Base-by-base conservation (phyloP, 192 early-diverging fungal genomes). In the Gamsiella multidivaricata region DNA sequence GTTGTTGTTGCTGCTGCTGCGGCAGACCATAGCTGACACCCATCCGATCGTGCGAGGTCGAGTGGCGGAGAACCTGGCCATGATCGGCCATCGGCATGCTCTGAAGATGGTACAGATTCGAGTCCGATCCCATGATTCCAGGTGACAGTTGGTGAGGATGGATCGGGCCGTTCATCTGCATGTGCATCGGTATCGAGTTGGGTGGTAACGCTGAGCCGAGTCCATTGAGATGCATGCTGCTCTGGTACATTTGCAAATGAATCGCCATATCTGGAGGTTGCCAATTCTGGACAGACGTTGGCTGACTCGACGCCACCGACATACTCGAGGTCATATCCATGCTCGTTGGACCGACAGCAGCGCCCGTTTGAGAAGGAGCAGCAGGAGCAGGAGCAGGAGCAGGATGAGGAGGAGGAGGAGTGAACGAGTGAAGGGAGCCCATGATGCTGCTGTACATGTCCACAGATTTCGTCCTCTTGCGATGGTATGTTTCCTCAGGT, bases 241-340 rank as follows among this genome's bases (percentile, higher is more conserved):
- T 78, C n/a, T 78, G 74, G 18, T 52, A 78, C 46, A 69, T 53
- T 22, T 78, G 74, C 17, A 78, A 26, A 23, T 69, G 74, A 3
- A 78, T 36, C 14, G 74, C 66, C 74, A 78, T 69, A 20, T 78
- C 74, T 78, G 74, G 74, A 4, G 74, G 74, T 20, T 78, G 74
- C 74, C 74, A 78, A 49, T 68, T 78, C 14, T 78, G 74, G 15
- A 78, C 54, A n/a, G 66, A 68, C 0, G 74, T 78, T 28, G 65
- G 65, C 37, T 78, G 74, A 34, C 17, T 70, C n/a, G 59, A 54
- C 25, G 52, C 14, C 8, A 28, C 18, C 17, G 64, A 49, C 6
- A 61, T 43, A 11, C 9, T 45, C 2, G 67, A 29, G 3, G 56
- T 56, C 57, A 69, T 69, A 8, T 69, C 67, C 46, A 73, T 47